Evolutionary conservation across 768 basidiomycete genomes (phyloP), one percentile per base, ranked within the genome.

Genomic region (Coprinopsis marcescibilis): DNA sequence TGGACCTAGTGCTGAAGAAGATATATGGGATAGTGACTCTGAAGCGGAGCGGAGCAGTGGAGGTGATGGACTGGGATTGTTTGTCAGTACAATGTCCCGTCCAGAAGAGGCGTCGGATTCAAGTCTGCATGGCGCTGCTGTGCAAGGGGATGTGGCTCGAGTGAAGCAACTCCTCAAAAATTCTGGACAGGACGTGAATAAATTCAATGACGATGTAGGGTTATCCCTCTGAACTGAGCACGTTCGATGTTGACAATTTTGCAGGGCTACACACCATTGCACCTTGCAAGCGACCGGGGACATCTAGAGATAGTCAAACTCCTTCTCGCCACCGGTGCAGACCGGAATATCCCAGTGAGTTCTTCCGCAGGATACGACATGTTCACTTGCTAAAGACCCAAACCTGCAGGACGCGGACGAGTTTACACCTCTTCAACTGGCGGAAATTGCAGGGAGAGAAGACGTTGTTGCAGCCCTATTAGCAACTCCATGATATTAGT

Each of bases 231-330:
- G n/a, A n/a, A n/a, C n/a, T n/a, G n/a, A n/a, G n/a, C n/a, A n/a
- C n/a, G n/a, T n/a, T n/a, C n/a, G n/a, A n/a, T n/a, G n/a, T n/a
- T n/a, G n/a, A n/a, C n/a, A n/a, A n/a, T n/a, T n/a, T 48, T 38
- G 15, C 56, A 96, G 93, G 92, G 89, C 27, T 92, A 91, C 60
- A 89, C 91, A 0, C 75, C 92, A 6, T 65, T 96, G 15, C 93
- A 96, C 56, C 71, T 94, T 0, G 92, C 93, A 3, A 79, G 83
- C 21, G 93, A 96, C 62, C 71, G 92, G 57, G 93, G 93, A 1
- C 73, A 81, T 55, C 45, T 68, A 5, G 67, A 70, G 0, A 65
- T 77, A 2, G 84, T 86, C 1, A 64, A 72, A 52, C 46, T 81
- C 3, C 63, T 96, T 32, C 59, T 93, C 15, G 55, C 68, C 17